Evolutionary conservation across 805 yeast genomes (phyloP).

Genomic region (Starmerella cellae): DNA sequence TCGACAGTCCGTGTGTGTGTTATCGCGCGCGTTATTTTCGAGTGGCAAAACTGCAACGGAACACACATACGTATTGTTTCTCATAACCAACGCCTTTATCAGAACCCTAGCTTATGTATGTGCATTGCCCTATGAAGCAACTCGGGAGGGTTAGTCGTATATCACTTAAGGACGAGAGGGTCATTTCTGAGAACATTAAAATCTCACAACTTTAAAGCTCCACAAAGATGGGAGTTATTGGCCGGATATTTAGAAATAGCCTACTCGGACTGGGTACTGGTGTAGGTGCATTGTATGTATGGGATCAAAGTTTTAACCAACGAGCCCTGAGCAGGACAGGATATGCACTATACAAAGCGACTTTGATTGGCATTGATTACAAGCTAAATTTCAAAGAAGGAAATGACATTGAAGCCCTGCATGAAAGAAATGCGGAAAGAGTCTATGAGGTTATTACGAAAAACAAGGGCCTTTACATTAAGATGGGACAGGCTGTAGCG

Average conservation of each 20-base stretch:
- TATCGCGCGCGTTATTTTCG: too few species aligned
- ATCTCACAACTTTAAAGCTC: too few species aligned
- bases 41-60: too few species aligned
- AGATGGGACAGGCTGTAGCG: constrained; percentile 68
- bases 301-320: constrained; percentile 34
- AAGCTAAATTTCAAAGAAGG: constrained; percentile 38
- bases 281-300: constrained; percentile 21
- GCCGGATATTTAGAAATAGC: constrained; percentile 6
- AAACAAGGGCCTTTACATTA: constrained; percentile 55
- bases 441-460: constrained; percentile 33
- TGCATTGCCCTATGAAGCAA: too few species aligned
- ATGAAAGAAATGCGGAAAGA: constrained; percentile 44
- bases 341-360: constrained; percentile 35
- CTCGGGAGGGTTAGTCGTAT: too few species aligned
- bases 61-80: too few species aligned
- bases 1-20: too few species aligned
- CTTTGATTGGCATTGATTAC: constrained; percentile 44
- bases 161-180: too few species aligned
- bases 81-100: too few species aligned
- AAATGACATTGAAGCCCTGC: constrained; percentile 40
- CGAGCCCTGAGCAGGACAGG: constrained; percentile 41
- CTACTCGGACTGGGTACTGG: constrained; percentile 5
- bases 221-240: background rate
- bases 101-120: too few species aligned
- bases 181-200: too few species aligned